Evolutionary conservation across 495 filamentous ascomycete genomes (phyloP), one percentile per base, ranked within the genome.

Genomic region (Penicillium lividum): DNA sequence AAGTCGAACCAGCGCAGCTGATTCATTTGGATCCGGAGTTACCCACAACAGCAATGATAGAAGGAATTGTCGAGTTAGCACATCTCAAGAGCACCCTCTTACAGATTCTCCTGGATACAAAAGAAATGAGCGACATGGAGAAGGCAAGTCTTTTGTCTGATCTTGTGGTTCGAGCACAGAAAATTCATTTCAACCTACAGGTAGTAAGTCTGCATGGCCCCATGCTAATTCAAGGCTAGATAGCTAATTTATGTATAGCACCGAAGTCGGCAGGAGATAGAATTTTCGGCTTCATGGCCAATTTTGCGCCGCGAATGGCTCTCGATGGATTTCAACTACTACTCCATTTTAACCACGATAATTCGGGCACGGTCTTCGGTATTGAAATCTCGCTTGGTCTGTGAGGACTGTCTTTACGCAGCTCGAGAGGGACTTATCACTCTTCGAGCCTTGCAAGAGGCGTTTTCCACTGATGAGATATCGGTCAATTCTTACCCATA

Each of bases 301-400:
- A 36, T 54, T 2, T 40, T 69, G n/a, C 59, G 55, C 3, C 55
- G 64, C 13, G 61, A 70, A 31, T 72, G 69, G 69, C 54, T 68
- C 9, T 66, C 69, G 18, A 57, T 70, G 52, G 69, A 72, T 25
- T 72, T 70, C 50, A 67, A 66, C 49, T 70, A 70, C 54, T 70
- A 70, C 27, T 66, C 68, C 0, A 16, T 65, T 22, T 33, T 70
- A 4, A 62, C 68, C 9, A 68, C 63, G 13, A 61, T 70, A 29
- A 66, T 70, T 36, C 62, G 62, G 27, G 63, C 66, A 9, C 57
- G 65, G 15, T 68, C 65, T 5, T 64, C 63, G 0, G 65, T 66
- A 1, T 56, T 63, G 5, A 68, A 67, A 44, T 66, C 61, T 16
- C 63, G 59, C 10, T 40, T 67, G 10, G 61, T 65, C 16, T 70